A percentile compares a stretch with the other conserved stretches of the same genome.
These are phyloP conservation scores for Coemansia sp. DNA, from an alignment of 192 early-diverging fungal species.

Conservation along the genomic window DNA sequence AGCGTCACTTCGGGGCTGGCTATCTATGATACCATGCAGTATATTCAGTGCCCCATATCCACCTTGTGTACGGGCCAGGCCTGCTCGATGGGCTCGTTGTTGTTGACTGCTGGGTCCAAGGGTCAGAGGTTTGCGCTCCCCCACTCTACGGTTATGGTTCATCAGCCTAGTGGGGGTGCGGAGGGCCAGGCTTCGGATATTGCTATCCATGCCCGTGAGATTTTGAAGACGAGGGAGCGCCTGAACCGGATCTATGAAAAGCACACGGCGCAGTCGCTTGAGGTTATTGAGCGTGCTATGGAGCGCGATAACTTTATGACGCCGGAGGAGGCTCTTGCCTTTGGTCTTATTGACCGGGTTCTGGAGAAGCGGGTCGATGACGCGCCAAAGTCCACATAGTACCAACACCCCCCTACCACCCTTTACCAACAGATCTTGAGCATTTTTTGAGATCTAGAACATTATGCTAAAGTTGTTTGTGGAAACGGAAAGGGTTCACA, in stretches of 20 bases:
- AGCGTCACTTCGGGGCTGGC: constrained; percentile 93
- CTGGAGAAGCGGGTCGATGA: constrained; percentile 60
- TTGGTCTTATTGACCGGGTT: constrained; percentile 90
- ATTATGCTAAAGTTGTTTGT: too few relatives aligned
- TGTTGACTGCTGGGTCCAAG: constrained; percentile 82
- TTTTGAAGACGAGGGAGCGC: constrained; percentile 74
- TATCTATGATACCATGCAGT: constrained; percentile 87
- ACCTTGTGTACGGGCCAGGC: constrained; percentile 97
- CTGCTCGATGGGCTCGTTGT: constrained; percentile 94
- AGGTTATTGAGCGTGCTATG: constrained; percentile 79
- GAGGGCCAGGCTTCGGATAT: constrained; percentile 93
- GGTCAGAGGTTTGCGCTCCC: constrained; percentile 84
- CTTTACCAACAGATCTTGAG: too few relatives aligned
- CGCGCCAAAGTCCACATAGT: too few relatives aligned
- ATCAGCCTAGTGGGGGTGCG: constrained; percentile 95
- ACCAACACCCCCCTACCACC: too few relatives aligned
- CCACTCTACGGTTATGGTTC: constrained; percentile 93
- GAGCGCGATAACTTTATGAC: constrained; percentile 96
- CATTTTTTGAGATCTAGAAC: too few relatives aligned
- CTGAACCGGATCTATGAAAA: constrained; percentile 82
- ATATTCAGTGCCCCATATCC: constrained; percentile 85
- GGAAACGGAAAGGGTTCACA: too few relatives aligned
- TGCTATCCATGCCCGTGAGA: constrained; percentile 95
- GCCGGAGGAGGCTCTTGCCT: constrained; percentile 78
- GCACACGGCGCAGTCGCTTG: constrained; percentile 78